phyloP scores from a whole-genome alignment of 768 basidiomycete genomes.

The Cytidiella melzeri region DNA sequence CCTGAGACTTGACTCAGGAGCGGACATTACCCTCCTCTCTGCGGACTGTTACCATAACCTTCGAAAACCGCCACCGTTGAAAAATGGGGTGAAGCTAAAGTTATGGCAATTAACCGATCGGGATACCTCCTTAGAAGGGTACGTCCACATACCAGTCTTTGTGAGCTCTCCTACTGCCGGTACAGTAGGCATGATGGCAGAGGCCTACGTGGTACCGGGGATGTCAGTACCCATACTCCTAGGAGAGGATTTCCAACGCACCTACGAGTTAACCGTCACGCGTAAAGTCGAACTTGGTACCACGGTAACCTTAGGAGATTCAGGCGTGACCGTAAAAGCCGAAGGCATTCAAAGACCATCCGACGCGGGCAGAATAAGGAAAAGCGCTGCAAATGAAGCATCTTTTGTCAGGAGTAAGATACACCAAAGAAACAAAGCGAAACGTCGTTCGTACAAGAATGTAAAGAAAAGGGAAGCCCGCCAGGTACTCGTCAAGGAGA shows the following conservation, averaged over 20 bases:
- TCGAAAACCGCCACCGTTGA: not conserved
- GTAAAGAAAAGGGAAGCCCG: too few relatives aligned
- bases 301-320: too few relatives aligned
- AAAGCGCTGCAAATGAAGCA: not conserved
- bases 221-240: slow-evolving; percentile 26
- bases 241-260: slow-evolving; percentile 25
- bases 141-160: slow-evolving; percentile 13
- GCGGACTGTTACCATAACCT: not conserved
- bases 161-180: not conserved
- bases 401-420: too few relatives aligned
- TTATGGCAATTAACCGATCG: slow-evolving; percentile 1
- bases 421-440: too few relatives aligned
- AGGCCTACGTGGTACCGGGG: slow-evolving; percentile 22
- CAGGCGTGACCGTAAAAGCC: too few relatives aligned
- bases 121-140: slow-evolving; percentile 7
- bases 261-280: slow-evolving; percentile 17
- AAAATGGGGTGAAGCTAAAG: not conserved
- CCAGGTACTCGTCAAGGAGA: too few relatives aligned
- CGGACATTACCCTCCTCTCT: not conserved
- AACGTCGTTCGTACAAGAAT: too few relatives aligned
- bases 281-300: slow-evolving; percentile 3
- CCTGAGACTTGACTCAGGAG: too few relatives aligned
- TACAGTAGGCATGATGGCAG: slow-evolving; percentile 13
- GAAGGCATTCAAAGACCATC: too few relatives aligned
- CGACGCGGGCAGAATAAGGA: not conserved